Evolutionary conservation across 352 stramenopile genomes (phyloP), one percentile per base, ranked within the genome.

Genomic region (Phytophthora hibernalis): DNA sequence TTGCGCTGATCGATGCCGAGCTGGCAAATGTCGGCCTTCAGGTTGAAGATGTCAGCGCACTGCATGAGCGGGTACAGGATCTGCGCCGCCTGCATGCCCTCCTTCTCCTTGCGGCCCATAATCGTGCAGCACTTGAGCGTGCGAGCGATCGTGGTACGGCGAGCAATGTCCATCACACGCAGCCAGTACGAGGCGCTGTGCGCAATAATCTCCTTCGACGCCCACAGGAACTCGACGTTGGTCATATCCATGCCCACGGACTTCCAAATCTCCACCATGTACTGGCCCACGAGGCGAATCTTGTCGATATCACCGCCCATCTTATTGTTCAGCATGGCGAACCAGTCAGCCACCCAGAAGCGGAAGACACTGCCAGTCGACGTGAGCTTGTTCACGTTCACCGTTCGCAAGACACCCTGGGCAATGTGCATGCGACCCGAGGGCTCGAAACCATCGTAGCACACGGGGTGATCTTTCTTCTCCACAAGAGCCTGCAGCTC

Each of bases 291-390:
- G 15, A 87, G 91, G 35, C 90, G 90, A 74, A 99, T 99, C 82
- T 99, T 99, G 44, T 96, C 86, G 22, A 99, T 77, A 73, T 99
- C 97, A 33, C 97, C 97, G 54, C 96, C 97, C 96, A 99, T 99
- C 82, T 99, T 99, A 80, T 98, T 98, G 80, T 99, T 99, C 69
- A 99, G 95, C 69, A 99, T 95, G 15, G 97, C 98, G 76, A 99
- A 99, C 98, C 98, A 99, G 77, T 99, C 98, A n/a, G 98, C 98
- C 26, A 99, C 97, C 98, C 98, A 99, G 79, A 99, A 99, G 71
- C 98, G 96, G 77, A 99, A 99, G 9, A 98, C 96, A 22, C 95
- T 94, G 26, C 97, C 98, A 5, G 89, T 74, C 12, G 79, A 87
- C 33, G 97, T 99, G n/a, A 95, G 82, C 40, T 89, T 90, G 76